These are phyloP conservation scores for Fusarium acutatum DNA, from an alignment of 2,329 filamentous ascomycete species.

Conservation along the genomic window DNA sequence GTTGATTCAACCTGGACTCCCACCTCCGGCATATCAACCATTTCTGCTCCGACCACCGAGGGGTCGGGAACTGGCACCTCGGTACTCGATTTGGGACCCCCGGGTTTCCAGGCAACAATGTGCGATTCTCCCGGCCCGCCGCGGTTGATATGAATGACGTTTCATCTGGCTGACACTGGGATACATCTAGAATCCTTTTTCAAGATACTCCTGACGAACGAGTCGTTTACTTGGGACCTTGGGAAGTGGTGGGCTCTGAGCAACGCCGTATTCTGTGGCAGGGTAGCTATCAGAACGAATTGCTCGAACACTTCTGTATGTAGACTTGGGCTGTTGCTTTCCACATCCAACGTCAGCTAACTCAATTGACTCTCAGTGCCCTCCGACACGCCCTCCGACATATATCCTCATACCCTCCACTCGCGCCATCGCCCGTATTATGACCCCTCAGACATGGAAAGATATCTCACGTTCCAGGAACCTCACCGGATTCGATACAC, in stretches of 20 bases:
- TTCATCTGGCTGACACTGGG: conserved; percentile 33
- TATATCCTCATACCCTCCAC: conserved; percentile 60
- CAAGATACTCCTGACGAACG: conserved; percentile 59
- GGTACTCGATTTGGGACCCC: conserved; percentile 61
- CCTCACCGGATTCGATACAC: conserved; percentile 59
- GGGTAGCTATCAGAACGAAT: conserved; percentile 61
- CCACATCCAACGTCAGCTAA: conserved; percentile 6
- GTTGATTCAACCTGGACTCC: conserved; percentile 58
- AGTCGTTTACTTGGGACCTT: conserved; percentile 62
- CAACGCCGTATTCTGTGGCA: conserved; percentile 62
- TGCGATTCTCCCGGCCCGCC: conserved; percentile 40
- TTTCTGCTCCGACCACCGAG: conserved; percentile 54
- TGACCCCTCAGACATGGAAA: conserved; percentile 59
- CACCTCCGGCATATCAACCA: conserved; percentile 53
- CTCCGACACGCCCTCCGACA: conserved; percentile 54
- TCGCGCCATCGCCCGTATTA: conserved; percentile 60
- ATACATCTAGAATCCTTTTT: conserved; percentile 56
- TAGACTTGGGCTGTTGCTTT: conserved; percentile 6
- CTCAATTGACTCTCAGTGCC: conserved; percentile 49
- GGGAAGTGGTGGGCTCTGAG: conserved; percentile 59
- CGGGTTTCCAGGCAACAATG: conserved; percentile 64
- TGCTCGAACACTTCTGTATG: conserved; percentile 61
- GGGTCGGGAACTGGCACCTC: conserved; percentile 50
- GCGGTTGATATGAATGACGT: conserved; percentile 2
- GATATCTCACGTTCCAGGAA: conserved; percentile 57